These are phyloP conservation scores for Ophiostoma ulmi DNA, from an alignment of 2,329 filamentous ascomycete genomes.

Conservation along the genomic window DNA sequence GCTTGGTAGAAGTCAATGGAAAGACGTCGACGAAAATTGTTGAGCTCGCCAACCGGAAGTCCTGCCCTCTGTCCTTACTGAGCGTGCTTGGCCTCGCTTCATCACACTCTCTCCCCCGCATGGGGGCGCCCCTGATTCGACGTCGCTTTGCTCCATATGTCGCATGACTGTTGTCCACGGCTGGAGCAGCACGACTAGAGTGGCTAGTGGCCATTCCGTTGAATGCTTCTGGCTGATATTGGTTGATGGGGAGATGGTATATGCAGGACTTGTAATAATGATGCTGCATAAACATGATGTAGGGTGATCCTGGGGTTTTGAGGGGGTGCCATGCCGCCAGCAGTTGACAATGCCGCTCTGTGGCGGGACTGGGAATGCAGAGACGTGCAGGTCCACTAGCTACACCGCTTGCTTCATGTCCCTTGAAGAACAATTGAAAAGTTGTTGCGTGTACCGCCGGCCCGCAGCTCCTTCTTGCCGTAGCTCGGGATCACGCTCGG, in stretches of 20 bases:
- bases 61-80: neutral
- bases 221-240: neutral
- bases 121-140: neutral
- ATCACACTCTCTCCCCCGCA: neutral
- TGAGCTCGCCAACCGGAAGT: neutral
- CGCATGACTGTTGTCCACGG: neutral
- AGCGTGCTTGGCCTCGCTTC: neutral
- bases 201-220: neutral
- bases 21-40: neutral
- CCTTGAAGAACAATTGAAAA: constrained; percentile 69
- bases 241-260: neutral
- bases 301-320: neutral
- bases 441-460: constrained; percentile 77
- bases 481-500: constrained; percentile 39
- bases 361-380: neutral
- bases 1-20: constrained; percentile 12
- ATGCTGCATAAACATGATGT: neutral
- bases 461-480: constrained; percentile 70
- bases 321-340: neutral
- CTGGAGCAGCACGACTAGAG: neutral
- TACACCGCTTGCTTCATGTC: constrained; percentile 7
- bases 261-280: neutral
- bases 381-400: neutral
- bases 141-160: neutral
- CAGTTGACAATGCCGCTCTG: neutral